Evolutionary conservation across 805 yeast genomes (phyloP), one percentile per base, ranked within the genome.

Genomic region (Candida parachauliodes): DNA sequence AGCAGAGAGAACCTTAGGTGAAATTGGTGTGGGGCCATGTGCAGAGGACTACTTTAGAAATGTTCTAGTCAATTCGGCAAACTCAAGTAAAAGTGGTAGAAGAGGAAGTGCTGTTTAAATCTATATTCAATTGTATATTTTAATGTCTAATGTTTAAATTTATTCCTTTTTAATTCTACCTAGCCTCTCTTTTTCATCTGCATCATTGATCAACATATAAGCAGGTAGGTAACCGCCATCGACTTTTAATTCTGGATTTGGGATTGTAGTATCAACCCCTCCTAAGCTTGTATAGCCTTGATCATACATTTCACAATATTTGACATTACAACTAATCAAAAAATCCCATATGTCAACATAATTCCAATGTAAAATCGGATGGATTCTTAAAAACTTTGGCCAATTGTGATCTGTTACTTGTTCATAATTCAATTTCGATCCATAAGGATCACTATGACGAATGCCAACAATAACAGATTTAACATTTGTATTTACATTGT

Each of bases 221-320:
- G 85, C 83, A 1, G 83, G 83, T 37, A 52, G 48, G 42, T 64
- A 76, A 17, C 49, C 46, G 5, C 54, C 39, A 15, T 39, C 41
- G 12, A 35, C 35, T 34, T 49, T 43, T 39, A 68, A 55, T 39
- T 63, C 68, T 9, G 95, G 95, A 55, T 93, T 93, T 23, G 75
- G 78, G 2, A 72, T 50, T 0, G 98, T 91, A 29, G 78, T 74
- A 39, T 74, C 62, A 1, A 78, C 63, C 0, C 95, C 93, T 2
- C 98, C 98, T 14, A 93, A 60, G 1, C 96, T 86, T 1, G 98
- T 89, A 52, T 83, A 93, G 0, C 98, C 98, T 25, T 48, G 39
- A 47, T 84, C 94, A 52, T 93, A 93, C 39, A 93, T 62, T 2
- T 54, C 49, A 55, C 98, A 91, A 55, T 91, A 88, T 2, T 72